phyloP scores from a whole-genome alignment of 2,329 filamentous ascomycete species.

The Didymosphaeria variabile region DNA sequence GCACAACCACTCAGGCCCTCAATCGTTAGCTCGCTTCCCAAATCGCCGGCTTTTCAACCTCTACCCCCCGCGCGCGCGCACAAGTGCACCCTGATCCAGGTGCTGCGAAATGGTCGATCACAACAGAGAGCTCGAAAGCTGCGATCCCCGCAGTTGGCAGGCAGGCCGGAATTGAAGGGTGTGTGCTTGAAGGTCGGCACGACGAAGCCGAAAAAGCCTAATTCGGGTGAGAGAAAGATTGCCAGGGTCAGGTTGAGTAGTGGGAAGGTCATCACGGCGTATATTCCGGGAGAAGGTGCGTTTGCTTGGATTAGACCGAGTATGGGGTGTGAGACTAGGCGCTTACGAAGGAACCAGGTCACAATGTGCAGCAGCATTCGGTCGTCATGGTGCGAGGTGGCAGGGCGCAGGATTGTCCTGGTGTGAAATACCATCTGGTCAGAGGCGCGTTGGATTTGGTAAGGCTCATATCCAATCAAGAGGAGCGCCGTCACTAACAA shows the following conservation, averaged over 20 bases:
- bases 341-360: slow-evolving; percentile 60
- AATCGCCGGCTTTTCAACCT: slow-evolving; percentile 27
- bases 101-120: slow-evolving; percentile 74
- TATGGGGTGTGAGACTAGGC: background rate
- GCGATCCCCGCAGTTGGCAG: slow-evolving; percentile 82
- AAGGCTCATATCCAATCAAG: slow-evolving; percentile 28
- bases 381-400: slow-evolving; percentile 96
- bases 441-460: slow-evolving; percentile 93
- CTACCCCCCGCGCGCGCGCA: slow-evolving; percentile 52
- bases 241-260: slow-evolving; percentile 89
- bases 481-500: slow-evolving; percentile 25
- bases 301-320: background rate
- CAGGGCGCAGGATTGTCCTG: slow-evolving; percentile 94
- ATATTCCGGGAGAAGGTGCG: slow-evolving; percentile 89
- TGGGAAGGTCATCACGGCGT: slow-evolving; percentile 87
- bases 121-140: slow-evolving; percentile 84
- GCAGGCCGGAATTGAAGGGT: slow-evolving; percentile 87
- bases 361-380: slow-evolving; percentile 99
- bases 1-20: slow-evolving; percentile 29
- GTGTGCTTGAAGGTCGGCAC: slow-evolving; percentile 95
- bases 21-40: slow-evolving; percentile 27
- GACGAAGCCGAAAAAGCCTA: slow-evolving; percentile 97
- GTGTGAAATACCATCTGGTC: slow-evolving; percentile 95
- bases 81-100: slow-evolving; percentile 61
- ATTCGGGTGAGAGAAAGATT: slow-evolving; percentile 96